Base-by-base conservation (phyloP, 2,329 filamentous ascomycete species). In the Thielaviopsis euricoi region DNA sequence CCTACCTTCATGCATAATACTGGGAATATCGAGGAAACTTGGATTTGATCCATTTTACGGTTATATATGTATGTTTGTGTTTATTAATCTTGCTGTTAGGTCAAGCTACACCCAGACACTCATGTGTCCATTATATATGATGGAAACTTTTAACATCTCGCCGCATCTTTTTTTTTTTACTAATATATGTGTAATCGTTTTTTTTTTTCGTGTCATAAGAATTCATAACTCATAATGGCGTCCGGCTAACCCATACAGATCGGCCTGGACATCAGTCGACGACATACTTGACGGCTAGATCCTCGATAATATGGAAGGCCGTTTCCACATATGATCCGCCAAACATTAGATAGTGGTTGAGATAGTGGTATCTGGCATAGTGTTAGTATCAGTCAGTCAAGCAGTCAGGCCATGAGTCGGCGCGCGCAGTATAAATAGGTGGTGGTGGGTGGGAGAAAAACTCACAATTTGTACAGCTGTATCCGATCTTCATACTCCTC, bases 271-370 rank as follows among this genome's bases (percentile, higher is more conserved):
- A 26, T 43, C 49, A 23, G 60, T 56, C 61, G n/a, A 56, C 50
- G 22, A 76, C 82, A 69, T 95, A 95, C 66, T 89, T 94, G 49
- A 72, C 72, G 26, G 87, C 71, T 64, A 96, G 72, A 62, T 73
- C 79, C 67, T 76, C 80, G 86, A 95, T 93, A 57, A 94, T 93
- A 4, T 77, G 77, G 69, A 91, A 77, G 26, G 89, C 89, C 4
- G 88, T 84, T 48, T 76, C 76, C 46, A 81, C 80, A 67, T 96
- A 96, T 0, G 85, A 79, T 0, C 84, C 85, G 0, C 89, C 89
- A 68, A 95, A 96, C 52, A 95, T 76, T 1, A 86, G 83, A 73
- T 83, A 85, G 64, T 96, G 91, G 62, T 96, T 96, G 23, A 96
- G 71, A 66, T 95, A 86, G 68, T 96, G 91, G 68, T 95, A 91